These are phyloP conservation scores for Cordyceps militaris DNA, from an alignment of 2,329 filamentous ascomycete genomes.

Conservation along the genomic window DNA sequence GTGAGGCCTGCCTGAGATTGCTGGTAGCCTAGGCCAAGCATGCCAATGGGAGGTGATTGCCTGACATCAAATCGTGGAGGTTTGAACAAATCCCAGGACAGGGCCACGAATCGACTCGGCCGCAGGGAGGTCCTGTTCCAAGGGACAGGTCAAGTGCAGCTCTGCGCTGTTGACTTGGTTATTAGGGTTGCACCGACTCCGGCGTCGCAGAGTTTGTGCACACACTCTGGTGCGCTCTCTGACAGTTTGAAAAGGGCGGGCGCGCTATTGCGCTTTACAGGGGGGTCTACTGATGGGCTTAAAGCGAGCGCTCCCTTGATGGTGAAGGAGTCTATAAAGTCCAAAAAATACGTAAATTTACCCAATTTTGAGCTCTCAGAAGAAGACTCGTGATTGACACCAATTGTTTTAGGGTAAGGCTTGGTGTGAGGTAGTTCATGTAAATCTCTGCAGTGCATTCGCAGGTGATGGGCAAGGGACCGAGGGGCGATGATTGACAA, in stretches of 20 bases:
- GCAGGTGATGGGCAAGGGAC: too few relatives aligned
- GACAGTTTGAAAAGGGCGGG: neutral
- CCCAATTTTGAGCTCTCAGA: too few relatives aligned
- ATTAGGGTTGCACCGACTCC: neutral
- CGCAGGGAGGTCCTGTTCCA: neutral
- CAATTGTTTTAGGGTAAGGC: too few relatives aligned
- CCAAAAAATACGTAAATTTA: too few relatives aligned
- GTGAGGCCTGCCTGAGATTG: neutral
- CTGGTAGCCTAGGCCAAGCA: neutral
- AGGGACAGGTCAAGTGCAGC: neutral
- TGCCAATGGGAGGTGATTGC: neutral
- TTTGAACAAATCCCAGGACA: neutral
- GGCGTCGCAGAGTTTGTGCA: neutral
- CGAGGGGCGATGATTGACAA: too few relatives aligned
- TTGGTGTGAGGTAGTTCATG: too few relatives aligned
- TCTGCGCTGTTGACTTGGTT: neutral
- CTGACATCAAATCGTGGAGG: neutral
- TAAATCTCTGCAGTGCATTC: too few relatives aligned
- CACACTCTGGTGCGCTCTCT: neutral
- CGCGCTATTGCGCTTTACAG: neutral
- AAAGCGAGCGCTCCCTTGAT: neutral
- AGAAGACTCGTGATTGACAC: too few relatives aligned
- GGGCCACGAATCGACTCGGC: neutral
- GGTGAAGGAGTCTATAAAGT: too few relatives aligned
- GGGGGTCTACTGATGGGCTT: neutral